A percentile compares a stretch with the other conserved stretches of the same genome.
phyloP scores from a whole-genome alignment of 2,329 filamentous ascomycete species.

The Aspergillus unguis region DNA sequence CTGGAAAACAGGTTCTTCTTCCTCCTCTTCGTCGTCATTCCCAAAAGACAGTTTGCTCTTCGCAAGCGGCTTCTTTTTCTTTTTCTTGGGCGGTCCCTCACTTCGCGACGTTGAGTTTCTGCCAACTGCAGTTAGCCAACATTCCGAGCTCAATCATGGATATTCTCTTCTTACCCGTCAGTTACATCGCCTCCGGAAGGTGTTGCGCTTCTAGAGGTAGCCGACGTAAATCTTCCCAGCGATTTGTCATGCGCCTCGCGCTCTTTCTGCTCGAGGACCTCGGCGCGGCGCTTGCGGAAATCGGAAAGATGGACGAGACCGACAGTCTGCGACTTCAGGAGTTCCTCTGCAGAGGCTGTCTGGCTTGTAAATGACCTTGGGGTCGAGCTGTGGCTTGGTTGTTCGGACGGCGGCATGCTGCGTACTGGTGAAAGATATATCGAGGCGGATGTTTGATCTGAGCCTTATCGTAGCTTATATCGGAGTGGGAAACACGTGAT shows the following conservation, averaged over 20 bases:
- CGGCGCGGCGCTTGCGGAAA: slow-evolving; percentile 91
- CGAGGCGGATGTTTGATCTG: not conserved
- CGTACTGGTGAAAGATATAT: not conserved
- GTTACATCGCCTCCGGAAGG: slow-evolving; percentile 46
- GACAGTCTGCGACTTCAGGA: slow-evolving; percentile 80
- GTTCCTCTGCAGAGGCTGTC: slow-evolving; percentile 72
- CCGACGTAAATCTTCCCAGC: slow-evolving; percentile 41
- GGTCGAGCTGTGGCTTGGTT: slow-evolving; percentile 42
- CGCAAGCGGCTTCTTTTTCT: slow-evolving; percentile 58
- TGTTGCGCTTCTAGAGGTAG: slow-evolving; percentile 51
- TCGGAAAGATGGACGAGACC: slow-evolving; percentile 89
- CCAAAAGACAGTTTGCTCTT: slow-evolving; percentile 62
- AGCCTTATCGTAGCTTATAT: not conserved
- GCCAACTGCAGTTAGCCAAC: slow-evolving; percentile 54
- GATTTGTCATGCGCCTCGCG: slow-evolving; percentile 69
- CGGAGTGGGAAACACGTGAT: slow-evolving; percentile 1
- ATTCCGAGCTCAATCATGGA: slow-evolving; percentile 1
- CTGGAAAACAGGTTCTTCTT: slow-evolving; percentile 43
- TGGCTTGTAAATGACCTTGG: slow-evolving; percentile 66
- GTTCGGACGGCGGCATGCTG: slow-evolving; percentile 31
- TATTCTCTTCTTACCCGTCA: slow-evolving; percentile 55
- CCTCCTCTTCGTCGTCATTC: slow-evolving; percentile 63
- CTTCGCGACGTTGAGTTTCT: slow-evolving; percentile 52
- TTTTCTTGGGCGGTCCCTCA: slow-evolving; percentile 47
- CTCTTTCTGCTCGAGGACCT: slow-evolving; percentile 88